These are phyloP conservation scores for Leucosporidium creatinivorum DNA, from an alignment of 768 basidiomycete genomes.

Conservation along the genomic window DNA sequence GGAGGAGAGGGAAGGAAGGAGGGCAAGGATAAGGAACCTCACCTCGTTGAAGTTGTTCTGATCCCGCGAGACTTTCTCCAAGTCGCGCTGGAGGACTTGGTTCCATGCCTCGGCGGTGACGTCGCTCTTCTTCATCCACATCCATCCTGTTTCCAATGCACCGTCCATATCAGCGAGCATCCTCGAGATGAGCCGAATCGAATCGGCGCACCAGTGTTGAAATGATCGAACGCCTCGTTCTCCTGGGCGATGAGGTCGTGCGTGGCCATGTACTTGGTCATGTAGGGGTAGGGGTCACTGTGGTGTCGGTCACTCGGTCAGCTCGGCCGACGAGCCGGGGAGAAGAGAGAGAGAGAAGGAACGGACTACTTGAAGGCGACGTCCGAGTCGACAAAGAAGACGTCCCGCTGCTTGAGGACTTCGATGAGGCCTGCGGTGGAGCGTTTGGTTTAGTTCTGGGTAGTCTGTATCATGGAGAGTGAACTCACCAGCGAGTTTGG, in stretches of 20 bases:
- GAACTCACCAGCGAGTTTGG: constrained; percentile 20
- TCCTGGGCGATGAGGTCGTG: constrained; percentile 23
- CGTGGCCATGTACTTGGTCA: constrained; percentile 13
- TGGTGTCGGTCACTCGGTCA: not conserved
- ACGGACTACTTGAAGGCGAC: constrained; percentile 18
- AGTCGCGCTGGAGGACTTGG: constrained; percentile 16
- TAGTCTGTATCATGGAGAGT: not conserved
- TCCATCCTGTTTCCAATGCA: constrained; percentile 8
- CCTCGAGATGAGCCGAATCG: not conserved
- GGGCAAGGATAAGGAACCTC: not conserved
- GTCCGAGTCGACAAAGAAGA: constrained; percentile 30
- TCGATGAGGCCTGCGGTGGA: constrained; percentile 18
- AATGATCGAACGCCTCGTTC: constrained; percentile 13
- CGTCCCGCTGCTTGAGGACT: constrained; percentile 12
- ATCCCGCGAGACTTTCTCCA: constrained; percentile 1
- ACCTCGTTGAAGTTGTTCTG: constrained; percentile 28
- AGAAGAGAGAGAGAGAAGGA: not conserved
- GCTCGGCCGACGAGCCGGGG: not conserved
- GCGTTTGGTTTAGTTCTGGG: not conserved
- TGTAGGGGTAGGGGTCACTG: constrained; percentile 23
- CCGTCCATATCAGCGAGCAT: not conserved
- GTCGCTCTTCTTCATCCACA: constrained; percentile 15
- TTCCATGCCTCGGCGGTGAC: constrained; percentile 10
- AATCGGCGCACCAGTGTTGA: constrained; percentile 15
- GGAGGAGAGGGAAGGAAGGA: fast-evolving